Base-by-base conservation (phyloP, 1,284 basidiomycete species). In the Cryptococcus neoformans region DNA sequence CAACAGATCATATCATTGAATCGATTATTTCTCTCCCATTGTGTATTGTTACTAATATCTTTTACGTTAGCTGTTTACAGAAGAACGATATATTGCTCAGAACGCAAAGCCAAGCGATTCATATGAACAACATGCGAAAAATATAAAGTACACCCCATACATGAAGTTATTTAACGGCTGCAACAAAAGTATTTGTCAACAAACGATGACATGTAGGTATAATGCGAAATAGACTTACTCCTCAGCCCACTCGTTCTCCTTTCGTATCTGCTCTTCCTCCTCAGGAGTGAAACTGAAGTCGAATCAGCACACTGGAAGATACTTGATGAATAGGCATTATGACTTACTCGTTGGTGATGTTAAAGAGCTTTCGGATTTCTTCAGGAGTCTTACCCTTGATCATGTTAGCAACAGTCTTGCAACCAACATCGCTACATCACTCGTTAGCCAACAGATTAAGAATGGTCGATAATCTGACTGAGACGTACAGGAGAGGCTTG, bases 391-490 rank as follows among this genome's bases (percentile, higher is more conserved):
- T 88, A 71, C 87, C 97, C 78, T 94, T 90, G 60, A 84, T 84
- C 96, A 99, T 99, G 84, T 99, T 98, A 35, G 96, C 96, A 8
- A 99, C 96, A 12, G 95, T 99, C 84, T 99, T 98, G 86, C 96
- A 99, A 1, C 96, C 96, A 59, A 99, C 93, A 74, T 99, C 96
- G 65, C 92, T 95, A 69, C 1, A 46, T 35, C 35, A 16, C 14
- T 9, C 37, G 7, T 47, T 2, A 49, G 21, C 14, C 48, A 44
- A 45, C 38, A 11, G 51, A 12, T 54, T 58, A n/a, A 59, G 56
- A 34, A 36, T 40, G 35, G 44, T 9, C 8, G 51, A 12, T 6
- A 41, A 37, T 37, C 28, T 4, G 28, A 28, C 4, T 28, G 28
- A 28, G 28, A 82, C 89, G 68, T 67, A 95, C 93, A 99, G 86